phyloP scores from a whole-genome alignment of 2,329 filamentous ascomycete genomes.

The Beauveria bassiana region DNA sequence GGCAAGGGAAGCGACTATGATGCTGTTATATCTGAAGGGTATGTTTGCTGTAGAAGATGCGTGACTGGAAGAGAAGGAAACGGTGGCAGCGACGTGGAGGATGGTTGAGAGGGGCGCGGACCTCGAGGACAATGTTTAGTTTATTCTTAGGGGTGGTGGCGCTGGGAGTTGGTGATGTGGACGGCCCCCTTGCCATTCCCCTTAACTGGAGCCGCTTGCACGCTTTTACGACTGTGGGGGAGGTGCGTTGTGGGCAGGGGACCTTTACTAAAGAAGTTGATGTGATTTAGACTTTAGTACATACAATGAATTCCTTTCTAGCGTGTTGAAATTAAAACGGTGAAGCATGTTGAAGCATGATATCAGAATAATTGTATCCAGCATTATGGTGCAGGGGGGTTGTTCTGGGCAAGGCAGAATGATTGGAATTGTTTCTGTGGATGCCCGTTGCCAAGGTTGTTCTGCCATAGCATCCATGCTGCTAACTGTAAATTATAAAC shows the following conservation, averaged over 20 bases:
- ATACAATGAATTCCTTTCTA: no score
- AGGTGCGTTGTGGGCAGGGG: background rate
- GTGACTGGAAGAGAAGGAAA: background rate
- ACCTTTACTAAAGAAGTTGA: no score
- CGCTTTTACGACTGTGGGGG: background rate
- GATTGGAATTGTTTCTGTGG: background rate
- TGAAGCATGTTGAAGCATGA: background rate
- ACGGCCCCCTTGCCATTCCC: constrained; percentile 10
- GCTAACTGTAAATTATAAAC: background rate
- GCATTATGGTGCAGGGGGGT: background rate
- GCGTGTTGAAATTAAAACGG: background rate
- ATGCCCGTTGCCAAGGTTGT: background rate
- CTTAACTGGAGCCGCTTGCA: constrained; percentile 3
- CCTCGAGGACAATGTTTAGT: constrained; percentile 7
- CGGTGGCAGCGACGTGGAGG: background rate
- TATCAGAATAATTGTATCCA: background rate
- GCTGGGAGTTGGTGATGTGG: constrained; percentile 10
- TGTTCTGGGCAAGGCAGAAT: background rate
- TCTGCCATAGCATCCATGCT: background rate
- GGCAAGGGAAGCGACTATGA: background rate
- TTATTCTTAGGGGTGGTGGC: constrained; percentile 7
- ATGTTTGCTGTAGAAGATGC: constrained; percentile 7
- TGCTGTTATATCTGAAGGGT: constrained; percentile 9
- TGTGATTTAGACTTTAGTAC: no score
- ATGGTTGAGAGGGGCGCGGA: constrained; percentile 2